Percentiles rank a stretch among this genome's conserved stretches.
Evolutionary conservation across 768 basidiomycete genomes (phyloP).

Genomic region (Hypsizygus marmoreus): DNA sequence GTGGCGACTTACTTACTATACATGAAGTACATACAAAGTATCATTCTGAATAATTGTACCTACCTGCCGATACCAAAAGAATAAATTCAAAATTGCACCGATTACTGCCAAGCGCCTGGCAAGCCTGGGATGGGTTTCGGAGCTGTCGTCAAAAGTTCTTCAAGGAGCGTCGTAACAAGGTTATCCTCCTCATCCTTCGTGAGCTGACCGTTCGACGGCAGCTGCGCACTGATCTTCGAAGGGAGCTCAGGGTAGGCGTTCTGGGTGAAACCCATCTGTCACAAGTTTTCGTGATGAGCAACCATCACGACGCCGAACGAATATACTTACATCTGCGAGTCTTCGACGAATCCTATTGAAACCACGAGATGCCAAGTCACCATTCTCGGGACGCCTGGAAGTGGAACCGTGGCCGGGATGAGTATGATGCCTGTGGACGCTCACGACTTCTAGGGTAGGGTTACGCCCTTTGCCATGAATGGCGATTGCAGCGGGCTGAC

Average conservation of each 20-base stretch:
- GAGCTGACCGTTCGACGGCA: constrained; percentile 42
- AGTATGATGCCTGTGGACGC: constrained; percentile 49
- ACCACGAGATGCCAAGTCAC: constrained; percentile 39
- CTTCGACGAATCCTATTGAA: constrained; percentile 54
- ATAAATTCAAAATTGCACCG: neutral
- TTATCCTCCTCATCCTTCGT: constrained; percentile 64
- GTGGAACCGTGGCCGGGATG: constrained; percentile 36
- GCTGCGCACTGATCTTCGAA: constrained; percentile 49
- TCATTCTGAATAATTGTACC: no score
- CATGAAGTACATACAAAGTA: no score
- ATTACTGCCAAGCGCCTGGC: constrained; percentile 50
- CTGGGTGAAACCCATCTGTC: constrained; percentile 79
- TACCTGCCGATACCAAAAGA: neutral
- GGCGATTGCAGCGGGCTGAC: constrained; percentile 44
- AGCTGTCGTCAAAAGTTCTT: constrained; percentile 53
- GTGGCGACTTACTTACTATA: no score
- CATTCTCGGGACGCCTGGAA: constrained; percentile 26
- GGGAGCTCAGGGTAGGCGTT: constrained; percentile 53
- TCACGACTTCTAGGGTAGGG: constrained; percentile 65
- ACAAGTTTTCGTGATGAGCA: constrained; percentile 6
- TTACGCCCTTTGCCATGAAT: constrained; percentile 63
- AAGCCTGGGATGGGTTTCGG: constrained; percentile 39
- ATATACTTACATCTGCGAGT: constrained; percentile 60
- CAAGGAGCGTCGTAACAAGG: constrained; percentile 61
- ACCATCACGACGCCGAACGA: constrained; percentile 6